Percentiles rank a stretch among this genome's conserved stretches.
phyloP scores from a whole-genome alignment of 768 basidiomycete genomes.

The Neoboletus magnificus region DNA sequence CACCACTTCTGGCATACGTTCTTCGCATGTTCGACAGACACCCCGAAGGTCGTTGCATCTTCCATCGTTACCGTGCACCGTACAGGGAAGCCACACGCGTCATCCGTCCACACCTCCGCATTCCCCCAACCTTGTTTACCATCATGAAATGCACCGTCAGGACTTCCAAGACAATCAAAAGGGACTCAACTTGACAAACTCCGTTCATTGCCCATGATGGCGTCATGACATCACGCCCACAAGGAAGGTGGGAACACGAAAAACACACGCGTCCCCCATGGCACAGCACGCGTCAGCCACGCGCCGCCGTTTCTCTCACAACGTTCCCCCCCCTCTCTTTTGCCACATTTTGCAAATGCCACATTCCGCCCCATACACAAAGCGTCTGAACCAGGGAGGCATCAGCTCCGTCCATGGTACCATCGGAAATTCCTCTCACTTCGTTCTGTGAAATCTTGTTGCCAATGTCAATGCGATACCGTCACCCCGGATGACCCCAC shows the following conservation, averaged over 20 bases:
- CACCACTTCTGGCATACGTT: slow-evolving; percentile 7
- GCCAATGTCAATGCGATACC: not conserved
- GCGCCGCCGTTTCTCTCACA: slow-evolving; percentile 7
- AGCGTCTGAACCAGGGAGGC: slow-evolving; percentile 6
- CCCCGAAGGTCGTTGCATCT: slow-evolving; percentile 5
- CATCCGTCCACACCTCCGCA: slow-evolving; percentile 20
- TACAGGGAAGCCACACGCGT: slow-evolving; percentile 10
- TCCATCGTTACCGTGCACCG: not conserved
- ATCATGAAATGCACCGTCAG: slow-evolving; percentile 12
- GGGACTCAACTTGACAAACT: not conserved
- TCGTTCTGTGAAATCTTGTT: not conserved
- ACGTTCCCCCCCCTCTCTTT: slow-evolving; percentile 2
- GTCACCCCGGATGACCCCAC: slow-evolving; percentile 1
- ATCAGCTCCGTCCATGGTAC: slow-evolving; percentile 3
- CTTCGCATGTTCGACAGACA: slow-evolving; percentile 15
- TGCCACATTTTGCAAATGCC: not conserved
- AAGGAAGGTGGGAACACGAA: slow-evolving; percentile 8
- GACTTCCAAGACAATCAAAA: slow-evolving; percentile 15
- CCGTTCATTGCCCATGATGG: slow-evolving; percentile 5
- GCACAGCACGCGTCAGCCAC: slow-evolving; percentile 29
- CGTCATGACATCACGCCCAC: slow-evolving; percentile 17
- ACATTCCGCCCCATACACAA: not conserved
- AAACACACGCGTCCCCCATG: slow-evolving; percentile 26
- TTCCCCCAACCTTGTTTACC: slow-evolving; percentile 14
- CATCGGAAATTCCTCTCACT: not conserved